Evolutionary conservation across 306 rosid species (phyloP), one percentile per base, ranked within the genome.

Genomic region (Carpinus fangiana): DNA sequence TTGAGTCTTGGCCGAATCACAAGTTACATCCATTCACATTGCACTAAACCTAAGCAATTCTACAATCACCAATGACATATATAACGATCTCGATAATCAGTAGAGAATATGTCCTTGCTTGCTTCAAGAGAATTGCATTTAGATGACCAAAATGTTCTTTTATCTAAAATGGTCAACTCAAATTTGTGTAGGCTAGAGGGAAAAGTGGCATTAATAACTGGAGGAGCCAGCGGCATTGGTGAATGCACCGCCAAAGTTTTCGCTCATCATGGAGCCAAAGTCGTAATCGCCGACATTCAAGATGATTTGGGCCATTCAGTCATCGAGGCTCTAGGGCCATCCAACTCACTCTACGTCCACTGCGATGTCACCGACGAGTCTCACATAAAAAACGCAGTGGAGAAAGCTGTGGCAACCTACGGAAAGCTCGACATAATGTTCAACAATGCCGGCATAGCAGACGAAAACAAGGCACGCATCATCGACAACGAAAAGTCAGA

Each of bases 151-250:
- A 38, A 6, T 41, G 8, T 41, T 41, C 7, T 41, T 52, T 21
- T 11, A 11, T 20, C 12, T 59, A 57, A 59, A 41, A 59, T 18
- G 5, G 20, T 50, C 51, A n/a, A 5, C 11, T 75, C 64, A 17
- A 17, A 28, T 56, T 4, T 45, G 60, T 16, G 74, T 53, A 94
- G 98, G 88, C 57, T 94, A 8, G 91, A 83, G 70, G 97, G 96
- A 48, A 94, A 90, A 75, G 98, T 94, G 47, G 96, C 97, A 0
- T 4, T 94, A 14, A 89, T 94, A 76, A 94, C 97, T 0, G 98
- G 97, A 18, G 98, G 96, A 67, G 98, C 96, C 0, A 94, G 98
- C 46, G 94, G 97, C 16, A 90, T 94, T 0, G 97, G 98, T 0
- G 85, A 88, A 73, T 79, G 88, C 72, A 90, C 94, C 0, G 94